Conservation (phyloP, 2,329 filamentous ascomycete species). For the Aspergillus fijiensis region DNA sequence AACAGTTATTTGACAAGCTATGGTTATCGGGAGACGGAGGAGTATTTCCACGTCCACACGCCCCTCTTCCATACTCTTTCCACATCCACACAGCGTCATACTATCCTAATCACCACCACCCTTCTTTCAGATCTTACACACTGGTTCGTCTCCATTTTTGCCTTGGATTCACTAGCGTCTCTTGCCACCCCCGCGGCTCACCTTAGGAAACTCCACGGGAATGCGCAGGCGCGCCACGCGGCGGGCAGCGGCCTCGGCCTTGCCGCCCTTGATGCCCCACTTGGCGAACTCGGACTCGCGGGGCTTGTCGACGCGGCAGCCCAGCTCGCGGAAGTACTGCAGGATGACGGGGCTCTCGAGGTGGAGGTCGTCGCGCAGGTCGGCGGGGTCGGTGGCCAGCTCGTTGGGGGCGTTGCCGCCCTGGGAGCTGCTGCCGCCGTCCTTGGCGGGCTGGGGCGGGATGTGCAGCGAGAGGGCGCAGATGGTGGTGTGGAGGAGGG, state of each 20-base stretch:
- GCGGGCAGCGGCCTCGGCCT: slow-evolving; percentile 54
- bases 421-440: slow-evolving; percentile 36
- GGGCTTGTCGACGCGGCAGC: slow-evolving; percentile 45
- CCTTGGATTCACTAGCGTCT: not conserved
- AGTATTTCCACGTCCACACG: too few species aligned
- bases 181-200: slow-evolving; percentile 41
- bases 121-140: too few species aligned
- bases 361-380: slow-evolving; percentile 47
- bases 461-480: slow-evolving; percentile 49
- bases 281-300: slow-evolving; percentile 43
- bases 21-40: too few species aligned
- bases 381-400: slow-evolving; percentile 45
- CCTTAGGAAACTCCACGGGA: slow-evolving; percentile 79
- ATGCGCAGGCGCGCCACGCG: slow-evolving; percentile 70
- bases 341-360: slow-evolving; percentile 35
- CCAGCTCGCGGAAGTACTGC: slow-evolving; percentile 49
- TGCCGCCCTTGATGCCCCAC: slow-evolving; percentile 56
- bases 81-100: too few species aligned
- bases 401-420: slow-evolving; percentile 39
- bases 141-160: too few species aligned
- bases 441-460: slow-evolving; percentile 41
- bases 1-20: too few species aligned
- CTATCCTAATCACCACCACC: too few species aligned
- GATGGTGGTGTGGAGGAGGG: slow-evolving; percentile 47
- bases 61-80: too few species aligned